Evolutionary conservation across 108 stramenopile species (phyloP).

Genomic region (Phaeodactylum tricornutum): DNA sequence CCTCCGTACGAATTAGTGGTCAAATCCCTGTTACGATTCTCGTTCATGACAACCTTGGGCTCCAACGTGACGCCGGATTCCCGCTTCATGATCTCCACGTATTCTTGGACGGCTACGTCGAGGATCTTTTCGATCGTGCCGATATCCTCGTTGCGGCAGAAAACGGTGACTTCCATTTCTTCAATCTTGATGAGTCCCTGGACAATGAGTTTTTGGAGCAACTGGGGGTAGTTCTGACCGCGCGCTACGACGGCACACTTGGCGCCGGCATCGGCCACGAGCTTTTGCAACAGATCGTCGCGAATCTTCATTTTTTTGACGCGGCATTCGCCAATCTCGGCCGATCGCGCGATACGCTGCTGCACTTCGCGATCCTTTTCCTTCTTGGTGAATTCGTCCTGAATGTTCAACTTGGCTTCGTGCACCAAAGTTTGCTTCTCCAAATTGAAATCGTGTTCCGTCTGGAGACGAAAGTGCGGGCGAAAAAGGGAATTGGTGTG

Average conservation of each 20-base stretch:
- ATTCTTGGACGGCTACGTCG: constrained; percentile 78
- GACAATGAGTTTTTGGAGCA: constrained; percentile 93
- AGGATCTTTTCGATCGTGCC: constrained; percentile 64
- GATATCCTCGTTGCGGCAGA: constrained; percentile 86
- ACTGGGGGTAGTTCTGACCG: constrained; percentile 83
- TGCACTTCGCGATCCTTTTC: constrained; percentile 92
- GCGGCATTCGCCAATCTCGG: constrained; percentile 91
- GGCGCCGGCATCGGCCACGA: constrained; percentile 64
- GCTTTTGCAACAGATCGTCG: constrained; percentile 81
- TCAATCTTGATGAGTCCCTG: constrained; percentile 99
- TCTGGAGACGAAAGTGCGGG: constrained; percentile 31
- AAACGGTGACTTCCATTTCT: constrained; percentile 84
- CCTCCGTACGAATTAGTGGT: constrained; percentile 72
- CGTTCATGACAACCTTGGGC: constrained; percentile 75
- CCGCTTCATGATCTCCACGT: constrained; percentile 87
- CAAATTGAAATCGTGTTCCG: constrained; percentile 96
- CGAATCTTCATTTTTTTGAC: constrained; percentile 97
- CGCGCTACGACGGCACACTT: constrained; percentile 73
- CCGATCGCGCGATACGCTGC: constrained; percentile 88
- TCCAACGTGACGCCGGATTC: constrained; percentile 78
- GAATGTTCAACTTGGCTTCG: constrained; percentile 93
- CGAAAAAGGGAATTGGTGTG: not conserved
- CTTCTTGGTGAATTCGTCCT: constrained; percentile 96
- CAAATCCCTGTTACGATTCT: constrained; percentile 55
- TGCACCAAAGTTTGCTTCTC: constrained; percentile 99